These are phyloP conservation scores for Fomitopsis serialis DNA, from an alignment of 768 basidiomycete genomes.

Conservation along the genomic window DNA sequence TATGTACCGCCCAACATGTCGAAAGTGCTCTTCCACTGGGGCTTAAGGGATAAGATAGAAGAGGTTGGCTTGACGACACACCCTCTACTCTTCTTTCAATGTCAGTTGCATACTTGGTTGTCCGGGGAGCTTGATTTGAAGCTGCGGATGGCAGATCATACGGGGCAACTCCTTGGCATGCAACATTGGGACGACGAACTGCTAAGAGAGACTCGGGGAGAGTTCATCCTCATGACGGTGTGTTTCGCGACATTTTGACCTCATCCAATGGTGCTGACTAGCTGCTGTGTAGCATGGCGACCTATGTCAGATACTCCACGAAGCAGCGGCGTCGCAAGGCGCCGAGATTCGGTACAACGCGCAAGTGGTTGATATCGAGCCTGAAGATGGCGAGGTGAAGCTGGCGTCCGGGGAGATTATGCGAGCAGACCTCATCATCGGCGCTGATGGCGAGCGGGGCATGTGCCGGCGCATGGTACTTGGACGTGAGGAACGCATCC, in stretches of 20 bases:
- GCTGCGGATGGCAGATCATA: slow-evolving; percentile 20
- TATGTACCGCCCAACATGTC: slow-evolving; percentile 32
- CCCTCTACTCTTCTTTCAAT: slow-evolving; percentile 16
- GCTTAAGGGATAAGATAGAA: slow-evolving; percentile 21
- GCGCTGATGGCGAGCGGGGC: slow-evolving; percentile 29
- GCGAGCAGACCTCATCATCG: slow-evolving; percentile 28
- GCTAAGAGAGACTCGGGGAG: slow-evolving; percentile 24
- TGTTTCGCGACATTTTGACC: neutral
- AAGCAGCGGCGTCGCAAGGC: slow-evolving; percentile 22
- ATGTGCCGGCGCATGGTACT: slow-evolving; percentile 14
- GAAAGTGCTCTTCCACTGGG: slow-evolving; percentile 33
- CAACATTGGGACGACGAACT: slow-evolving; percentile 25
- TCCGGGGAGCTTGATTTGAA: too few species aligned
- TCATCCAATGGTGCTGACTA: too few species aligned
- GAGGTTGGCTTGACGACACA: slow-evolving; percentile 17
- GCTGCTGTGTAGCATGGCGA: slow-evolving; percentile 23
- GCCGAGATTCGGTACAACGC: slow-evolving; percentile 20
- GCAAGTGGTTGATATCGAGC: slow-evolving; percentile 22
- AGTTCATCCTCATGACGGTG: slow-evolving; percentile 26
- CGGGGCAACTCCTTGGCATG: slow-evolving; percentile 23
- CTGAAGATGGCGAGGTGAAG: slow-evolving; percentile 16
- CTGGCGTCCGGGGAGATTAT: slow-evolving; percentile 25
- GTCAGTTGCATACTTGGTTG: slow-evolving; percentile 16
- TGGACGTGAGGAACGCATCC: slow-evolving; percentile 7
- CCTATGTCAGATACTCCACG: slow-evolving; percentile 26